Evolutionary conservation across 306 rosid species (phyloP).

Genomic region (Cicer cuneatum): DNA sequence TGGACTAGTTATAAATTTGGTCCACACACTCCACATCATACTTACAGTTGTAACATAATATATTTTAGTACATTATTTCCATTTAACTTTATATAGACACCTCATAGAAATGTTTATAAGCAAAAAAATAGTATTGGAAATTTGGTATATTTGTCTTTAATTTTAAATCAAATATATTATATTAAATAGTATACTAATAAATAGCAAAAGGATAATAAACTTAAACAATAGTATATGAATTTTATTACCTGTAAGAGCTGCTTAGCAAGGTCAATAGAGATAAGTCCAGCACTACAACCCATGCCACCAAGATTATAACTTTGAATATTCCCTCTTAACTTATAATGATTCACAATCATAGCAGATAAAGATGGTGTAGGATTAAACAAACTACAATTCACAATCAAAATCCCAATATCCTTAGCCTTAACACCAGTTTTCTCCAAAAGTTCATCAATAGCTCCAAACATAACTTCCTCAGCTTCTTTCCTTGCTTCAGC

Average conservation of each 20-base stretch:
- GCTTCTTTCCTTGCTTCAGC: conserved; percentile 90
- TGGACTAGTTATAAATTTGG: background rate
- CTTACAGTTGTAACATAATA: background rate
- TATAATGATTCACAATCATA: conserved; percentile 89
- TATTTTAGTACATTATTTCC: background rate
- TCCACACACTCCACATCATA: background rate
- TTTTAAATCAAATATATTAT: too few species aligned
- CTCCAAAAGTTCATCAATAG: conserved; percentile 74
- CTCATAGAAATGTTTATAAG: too few species aligned
- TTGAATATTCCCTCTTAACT: conserved; percentile 70
- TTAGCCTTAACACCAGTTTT: conserved; percentile 85
- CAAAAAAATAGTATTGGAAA: too few species aligned
- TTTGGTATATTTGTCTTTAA: too few species aligned
- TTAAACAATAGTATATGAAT: background rate
- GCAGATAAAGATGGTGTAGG: conserved; percentile 92
- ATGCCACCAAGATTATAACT: conserved; percentile 92
- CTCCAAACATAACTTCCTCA: conserved; percentile 86
- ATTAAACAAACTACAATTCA: conserved; percentile 88
- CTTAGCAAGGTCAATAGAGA: conserved; percentile 92
- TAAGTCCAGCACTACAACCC: conserved; percentile 99
- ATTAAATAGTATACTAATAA: too few species aligned
- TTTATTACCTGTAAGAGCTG: conserved; percentile 81
- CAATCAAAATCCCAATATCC: conserved; percentile 88
- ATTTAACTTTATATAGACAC: background rate
- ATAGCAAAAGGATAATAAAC: background rate